These are phyloP conservation scores for Lachancea kluyveri DNA, from an alignment of 805 yeast species.

Conservation along the genomic window DNA sequence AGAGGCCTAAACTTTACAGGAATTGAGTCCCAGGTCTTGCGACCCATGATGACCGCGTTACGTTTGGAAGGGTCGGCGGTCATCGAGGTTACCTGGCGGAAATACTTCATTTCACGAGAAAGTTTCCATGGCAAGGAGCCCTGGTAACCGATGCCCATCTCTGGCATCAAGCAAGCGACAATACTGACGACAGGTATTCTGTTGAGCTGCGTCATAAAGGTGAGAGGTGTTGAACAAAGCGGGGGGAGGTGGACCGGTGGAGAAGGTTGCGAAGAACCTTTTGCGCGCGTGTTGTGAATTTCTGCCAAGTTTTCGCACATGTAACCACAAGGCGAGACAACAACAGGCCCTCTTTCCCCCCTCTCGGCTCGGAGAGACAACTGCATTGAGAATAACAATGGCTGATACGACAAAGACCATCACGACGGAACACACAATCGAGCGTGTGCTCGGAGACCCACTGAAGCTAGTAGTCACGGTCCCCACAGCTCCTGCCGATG, in stretches of 20 bases:
- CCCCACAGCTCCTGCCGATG: constrained; percentile 11
- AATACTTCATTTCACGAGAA: constrained; percentile 77
- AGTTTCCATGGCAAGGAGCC: constrained; percentile 88
- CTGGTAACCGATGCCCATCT: constrained; percentile 75
- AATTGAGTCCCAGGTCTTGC: constrained; percentile 93
- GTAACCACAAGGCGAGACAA: too few species aligned
- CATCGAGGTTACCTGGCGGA: constrained; percentile 61
- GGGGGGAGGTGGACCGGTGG: too few species aligned
- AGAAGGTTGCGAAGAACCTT: too few species aligned
- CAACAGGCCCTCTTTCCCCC: too few species aligned
- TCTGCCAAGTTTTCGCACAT: too few species aligned
- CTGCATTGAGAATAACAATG: too few species aligned
- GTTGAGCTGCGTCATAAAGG: background rate
- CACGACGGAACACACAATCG: constrained; percentile 3
- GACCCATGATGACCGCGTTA: constrained; percentile 92
- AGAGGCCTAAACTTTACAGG: constrained; percentile 82
- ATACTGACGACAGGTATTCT: constrained; percentile 55
- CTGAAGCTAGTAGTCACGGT: constrained; percentile 18
- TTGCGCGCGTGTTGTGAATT: too few species aligned
- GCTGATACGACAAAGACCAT: too few species aligned
- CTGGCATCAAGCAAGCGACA: constrained; percentile 82
- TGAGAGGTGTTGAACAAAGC: background rate
- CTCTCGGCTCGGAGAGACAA: too few species aligned
- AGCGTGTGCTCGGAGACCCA: too few species aligned
- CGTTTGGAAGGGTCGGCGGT: constrained; percentile 30